These are phyloP conservation scores for Aspergillus cavernicola DNA, from an alignment of 495 filamentous ascomycete genomes.

Conservation along the genomic window DNA sequence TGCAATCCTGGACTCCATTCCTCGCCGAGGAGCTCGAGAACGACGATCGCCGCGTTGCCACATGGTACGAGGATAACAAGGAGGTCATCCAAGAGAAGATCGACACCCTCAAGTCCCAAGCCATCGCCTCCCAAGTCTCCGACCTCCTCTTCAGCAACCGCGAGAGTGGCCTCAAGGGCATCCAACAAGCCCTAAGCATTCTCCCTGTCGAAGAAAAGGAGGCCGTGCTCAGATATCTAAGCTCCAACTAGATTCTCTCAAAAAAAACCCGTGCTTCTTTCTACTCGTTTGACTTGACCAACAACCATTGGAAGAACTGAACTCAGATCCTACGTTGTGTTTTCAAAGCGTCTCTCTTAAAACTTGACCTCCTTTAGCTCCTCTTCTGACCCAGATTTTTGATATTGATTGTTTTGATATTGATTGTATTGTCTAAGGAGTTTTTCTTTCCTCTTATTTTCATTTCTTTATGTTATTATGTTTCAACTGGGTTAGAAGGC, in stretches of 20 bases:
- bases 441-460: background rate
- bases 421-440: background rate
- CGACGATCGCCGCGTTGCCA: slow-evolving; percentile 78
- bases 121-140: slow-evolving; percentile 74
- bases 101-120: slow-evolving; percentile 72
- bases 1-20: slow-evolving; percentile 75
- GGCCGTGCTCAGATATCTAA: slow-evolving; percentile 71
- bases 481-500: slow-evolving; percentile 13
- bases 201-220: slow-evolving; percentile 86
- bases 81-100: slow-evolving; percentile 75
- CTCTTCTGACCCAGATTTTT: background rate
- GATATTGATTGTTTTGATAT: slow-evolving; percentile 1
- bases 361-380: slow-evolving; percentile 12
- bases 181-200: slow-evolving; percentile 78
- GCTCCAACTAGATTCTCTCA: slow-evolving; percentile 26
- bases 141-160: slow-evolving; percentile 68
- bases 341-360: slow-evolving; percentile 12
- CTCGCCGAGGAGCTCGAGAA: slow-evolving; percentile 60
- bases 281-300: background rate
- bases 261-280: background rate
- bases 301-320: too few species aligned
- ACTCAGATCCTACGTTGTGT: too few species aligned
- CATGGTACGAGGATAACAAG: slow-evolving; percentile 96
- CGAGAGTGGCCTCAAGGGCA: slow-evolving; percentile 78
- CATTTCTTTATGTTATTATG: background rate